These are phyloP conservation scores for Nicotiana undulata DNA, from an alignment of 257 asterid genomes.

Conservation along the genomic window DNA sequence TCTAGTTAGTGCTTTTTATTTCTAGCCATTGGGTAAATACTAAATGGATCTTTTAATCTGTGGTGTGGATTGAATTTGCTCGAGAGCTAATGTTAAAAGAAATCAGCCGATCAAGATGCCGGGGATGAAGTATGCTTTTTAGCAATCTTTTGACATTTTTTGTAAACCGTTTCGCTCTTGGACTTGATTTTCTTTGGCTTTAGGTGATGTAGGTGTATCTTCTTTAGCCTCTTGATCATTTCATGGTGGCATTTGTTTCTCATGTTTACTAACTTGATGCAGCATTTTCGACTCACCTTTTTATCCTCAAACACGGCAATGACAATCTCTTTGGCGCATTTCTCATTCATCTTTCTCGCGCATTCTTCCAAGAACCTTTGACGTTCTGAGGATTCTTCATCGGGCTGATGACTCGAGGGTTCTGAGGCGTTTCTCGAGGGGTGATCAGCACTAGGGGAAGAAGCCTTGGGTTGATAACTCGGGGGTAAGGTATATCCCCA, in stretches of 20 bases:
- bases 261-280: neutral
- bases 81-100: too few relatives aligned
- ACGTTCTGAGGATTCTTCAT: neutral
- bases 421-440: too few relatives aligned
- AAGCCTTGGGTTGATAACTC: neutral
- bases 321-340: neutral
- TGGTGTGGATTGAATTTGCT: neutral
- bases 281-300: neutral
- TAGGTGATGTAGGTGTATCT: neutral
- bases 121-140: neutral
- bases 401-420: neutral
- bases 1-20: too few relatives aligned
- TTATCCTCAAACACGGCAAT: neutral
- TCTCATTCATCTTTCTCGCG: neutral
- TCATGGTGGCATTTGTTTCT: neutral
- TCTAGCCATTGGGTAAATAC: neutral
- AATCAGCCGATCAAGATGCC: neutral
- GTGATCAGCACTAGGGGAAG: too few relatives aligned
- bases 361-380: neutral
- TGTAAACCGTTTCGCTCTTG: neutral
- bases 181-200: neutral
- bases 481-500: neutral
- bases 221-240: neutral
- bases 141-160: neutral
- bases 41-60: neutral